Evolutionary conservation across 805 yeast species (phyloP), one percentile per base, ranked within the genome.

Genomic region (Starmerella cellae): DNA sequence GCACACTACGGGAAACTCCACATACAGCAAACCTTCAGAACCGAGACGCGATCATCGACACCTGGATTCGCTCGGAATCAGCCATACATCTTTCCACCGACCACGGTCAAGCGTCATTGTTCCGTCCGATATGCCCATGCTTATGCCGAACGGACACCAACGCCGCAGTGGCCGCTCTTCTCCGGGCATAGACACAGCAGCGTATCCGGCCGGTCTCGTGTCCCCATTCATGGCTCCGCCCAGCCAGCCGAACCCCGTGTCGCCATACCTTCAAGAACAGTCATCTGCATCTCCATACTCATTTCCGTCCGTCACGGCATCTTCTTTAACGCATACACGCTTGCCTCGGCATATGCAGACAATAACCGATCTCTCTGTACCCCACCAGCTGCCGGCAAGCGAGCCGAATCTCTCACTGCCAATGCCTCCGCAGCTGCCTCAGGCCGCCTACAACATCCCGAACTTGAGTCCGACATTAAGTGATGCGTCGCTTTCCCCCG

Each of bases 61-160:
- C 23, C 28, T 44, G n/a, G 54, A 49, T 23, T 34, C 50, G 18
- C 38, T 50, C 17, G 54, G 54, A 0, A 48, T 50, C 40, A 38
- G 43, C 17, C 41, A 39, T 31, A 42, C 45, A 1, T 35, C 16
- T 30, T 32, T 22, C 4, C 47, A 44, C 21, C 36, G 38, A 13
- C 42, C 45, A 1, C 43, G 31, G 17, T 21, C 51, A 3, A 42
- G 45, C 35, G 33, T 48, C 16, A 35, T 16, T n/a, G 30, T n/a
- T 8, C 16, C 26, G 23, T 22, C 26, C 5, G 29, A 37, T n/a
- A n/a, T n/a, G n/a, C n/a, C n/a, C n/a, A n/a, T n/a, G n/a, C n/a
- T n/a, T n/a, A n/a, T n/a, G n/a, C n/a, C n/a, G n/a, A n/a, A n/a
- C n/a, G n/a, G n/a, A n/a, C n/a, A n/a, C n/a, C n/a, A 5, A 27